These are phyloP conservation scores for Penicillium manginii DNA, from an alignment of 495 filamentous ascomycete species.

Conservation along the genomic window DNA sequence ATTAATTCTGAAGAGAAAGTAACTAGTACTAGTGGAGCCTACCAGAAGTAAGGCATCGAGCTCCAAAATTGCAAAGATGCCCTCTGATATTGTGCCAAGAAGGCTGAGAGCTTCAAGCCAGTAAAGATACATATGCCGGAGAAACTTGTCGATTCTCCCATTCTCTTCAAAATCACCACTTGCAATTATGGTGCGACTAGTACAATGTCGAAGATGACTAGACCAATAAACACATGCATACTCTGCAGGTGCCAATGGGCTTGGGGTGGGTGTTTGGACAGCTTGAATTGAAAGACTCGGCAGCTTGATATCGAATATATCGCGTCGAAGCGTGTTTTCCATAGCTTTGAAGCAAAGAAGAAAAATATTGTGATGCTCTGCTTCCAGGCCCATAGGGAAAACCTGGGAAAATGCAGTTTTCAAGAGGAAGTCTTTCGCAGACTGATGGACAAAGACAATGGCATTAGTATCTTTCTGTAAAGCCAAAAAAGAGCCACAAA, in stretches of 20 bases:
- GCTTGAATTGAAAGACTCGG: constrained; percentile 1
- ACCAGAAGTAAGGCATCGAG: constrained; percentile 13
- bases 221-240: constrained; percentile 48
- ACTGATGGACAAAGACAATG: constrained; percentile 46
- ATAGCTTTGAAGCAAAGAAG: constrained; percentile 28
- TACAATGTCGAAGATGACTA: no score
- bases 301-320: constrained; percentile 23
- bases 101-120: constrained; percentile 43
- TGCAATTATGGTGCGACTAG: no score
- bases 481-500: constrained; percentile 24
- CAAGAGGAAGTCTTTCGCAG: constrained; percentile 44
- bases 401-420: constrained; percentile 3
- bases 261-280: neutral
- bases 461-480: constrained; percentile 29
- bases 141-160: constrained; percentile 23
- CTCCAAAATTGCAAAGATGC: constrained; percentile 20
- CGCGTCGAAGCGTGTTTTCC: constrained; percentile 13
- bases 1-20: no score
- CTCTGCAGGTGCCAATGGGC: constrained; percentile 21
- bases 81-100: constrained; percentile 24
- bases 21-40: no score
- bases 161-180: neutral
- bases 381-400: constrained; percentile 17
- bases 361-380: constrained; percentile 33
- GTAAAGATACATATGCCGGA: constrained; percentile 33